Conservation (phyloP, 1,284 basidiomycete species). For the Boletus smithii region DNA sequence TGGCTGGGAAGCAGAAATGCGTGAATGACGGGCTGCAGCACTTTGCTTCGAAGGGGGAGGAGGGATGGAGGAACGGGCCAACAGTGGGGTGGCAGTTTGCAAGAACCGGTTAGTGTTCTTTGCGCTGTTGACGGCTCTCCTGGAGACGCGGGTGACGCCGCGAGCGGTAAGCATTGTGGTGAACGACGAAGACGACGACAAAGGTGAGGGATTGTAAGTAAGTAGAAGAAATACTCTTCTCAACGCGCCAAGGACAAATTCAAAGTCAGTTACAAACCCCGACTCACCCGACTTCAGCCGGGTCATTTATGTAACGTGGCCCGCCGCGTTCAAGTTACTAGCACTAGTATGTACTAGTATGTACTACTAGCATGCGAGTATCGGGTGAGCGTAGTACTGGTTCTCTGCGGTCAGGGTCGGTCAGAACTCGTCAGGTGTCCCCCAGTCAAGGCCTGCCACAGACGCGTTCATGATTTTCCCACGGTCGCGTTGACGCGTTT, state of each 20-base stretch:
- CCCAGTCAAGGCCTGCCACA: background rate
- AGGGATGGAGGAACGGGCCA: conserved; percentile 46
- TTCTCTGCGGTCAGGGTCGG: too few species aligned
- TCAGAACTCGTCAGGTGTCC: too few species aligned
- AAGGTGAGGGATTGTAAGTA: conserved; percentile 10
- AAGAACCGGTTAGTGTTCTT: conserved; percentile 75
- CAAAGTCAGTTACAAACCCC: conserved; percentile 30
- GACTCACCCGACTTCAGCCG: conserved; percentile 33
- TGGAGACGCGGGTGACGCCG: conserved; percentile 78
- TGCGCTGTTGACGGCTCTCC: conserved; percentile 70
- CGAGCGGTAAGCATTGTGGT: conserved; percentile 78
- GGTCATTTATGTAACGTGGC: conserved; percentile 26
- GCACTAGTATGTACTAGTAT: too few species aligned
- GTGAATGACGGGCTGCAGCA: conserved; percentile 34
- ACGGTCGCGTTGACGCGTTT: conserved; percentile 14
- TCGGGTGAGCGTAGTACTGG: too few species aligned
- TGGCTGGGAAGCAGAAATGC: conserved; percentile 32
- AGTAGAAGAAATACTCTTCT: conserved; percentile 33
- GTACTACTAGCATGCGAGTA: too few species aligned
- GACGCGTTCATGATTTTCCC: conserved; percentile 13
- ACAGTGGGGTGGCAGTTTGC: conserved; percentile 58
- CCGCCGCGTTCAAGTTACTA: too few species aligned
- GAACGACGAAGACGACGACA: conserved; percentile 33
- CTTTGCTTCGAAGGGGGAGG: conserved; percentile 37
- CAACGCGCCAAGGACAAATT: conserved; percentile 20